Evolutionary conservation across 139 green algal species (phyloP).

Genomic region (Astrephomene gubernaculifera): DNA sequence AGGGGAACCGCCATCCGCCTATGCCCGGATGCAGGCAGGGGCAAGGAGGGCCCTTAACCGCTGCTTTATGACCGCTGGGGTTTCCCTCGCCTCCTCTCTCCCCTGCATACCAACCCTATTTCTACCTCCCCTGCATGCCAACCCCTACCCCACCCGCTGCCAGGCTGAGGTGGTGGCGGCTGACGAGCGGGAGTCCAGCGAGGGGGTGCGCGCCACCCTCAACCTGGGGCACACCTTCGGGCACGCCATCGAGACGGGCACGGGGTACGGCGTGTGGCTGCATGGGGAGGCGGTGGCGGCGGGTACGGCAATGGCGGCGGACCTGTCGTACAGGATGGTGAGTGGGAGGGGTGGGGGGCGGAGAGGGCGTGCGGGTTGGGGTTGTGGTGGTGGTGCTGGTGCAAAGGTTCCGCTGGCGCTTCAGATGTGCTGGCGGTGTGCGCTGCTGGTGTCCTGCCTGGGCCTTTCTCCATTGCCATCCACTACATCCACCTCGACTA

Average conservation of each 20-base stretch:
- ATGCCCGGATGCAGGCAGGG: no score
- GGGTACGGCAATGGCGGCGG: conserved; percentile 96
- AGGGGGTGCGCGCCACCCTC: conserved; percentile 94
- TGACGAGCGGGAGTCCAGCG: conserved; percentile 92
- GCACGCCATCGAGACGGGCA: conserved; percentile 95
- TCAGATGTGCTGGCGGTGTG: no score
- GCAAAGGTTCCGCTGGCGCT: background rate
- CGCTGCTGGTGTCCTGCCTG: background rate
- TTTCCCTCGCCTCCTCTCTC: no score
- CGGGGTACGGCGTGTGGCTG: conserved; percentile 69
- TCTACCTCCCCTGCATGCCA: background rate
- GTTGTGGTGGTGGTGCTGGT: background rate
- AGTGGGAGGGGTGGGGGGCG: conserved; percentile 7
- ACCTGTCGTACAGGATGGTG: conserved; percentile 89
- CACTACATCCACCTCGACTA: background rate
- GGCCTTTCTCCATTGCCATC: background rate
- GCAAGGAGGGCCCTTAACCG: no score
- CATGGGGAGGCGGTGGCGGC: conserved; percentile 94
- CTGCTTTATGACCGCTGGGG: no score
- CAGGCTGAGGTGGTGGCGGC: conserved; percentile 84
- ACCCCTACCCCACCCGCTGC: background rate
- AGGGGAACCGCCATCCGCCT: background rate
- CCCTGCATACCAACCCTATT: background rate
- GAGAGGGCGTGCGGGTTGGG: background rate
- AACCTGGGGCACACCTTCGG: conserved; percentile 99